These are phyloP conservation scores for Podaxis rugospora DNA, from an alignment of 768 basidiomycete genomes.

Conservation along the genomic window DNA sequence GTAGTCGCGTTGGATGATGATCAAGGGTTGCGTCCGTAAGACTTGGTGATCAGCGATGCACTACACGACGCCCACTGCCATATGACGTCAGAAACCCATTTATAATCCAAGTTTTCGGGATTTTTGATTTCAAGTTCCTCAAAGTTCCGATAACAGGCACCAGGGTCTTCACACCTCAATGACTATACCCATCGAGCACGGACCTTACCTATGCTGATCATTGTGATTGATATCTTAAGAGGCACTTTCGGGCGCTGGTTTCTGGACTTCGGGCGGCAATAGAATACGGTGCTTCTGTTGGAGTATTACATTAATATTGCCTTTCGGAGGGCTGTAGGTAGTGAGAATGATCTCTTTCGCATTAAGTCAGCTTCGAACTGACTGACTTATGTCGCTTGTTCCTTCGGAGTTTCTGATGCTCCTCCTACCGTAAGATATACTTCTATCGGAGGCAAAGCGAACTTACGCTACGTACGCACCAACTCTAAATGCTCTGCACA, in stretches of 20 bases:
- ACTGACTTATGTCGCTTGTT: background rate
- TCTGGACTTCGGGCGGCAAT: background rate
- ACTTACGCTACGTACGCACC: no score
- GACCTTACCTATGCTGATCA: background rate
- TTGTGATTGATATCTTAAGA: background rate
- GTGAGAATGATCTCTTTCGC: background rate
- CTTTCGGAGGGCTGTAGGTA: background rate
- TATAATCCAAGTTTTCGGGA: background rate
- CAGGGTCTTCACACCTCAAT: background rate
- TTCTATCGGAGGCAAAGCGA: no score
- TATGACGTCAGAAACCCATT: background rate
- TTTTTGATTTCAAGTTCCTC: background rate
- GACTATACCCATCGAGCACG: background rate
- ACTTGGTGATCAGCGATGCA: background rate
- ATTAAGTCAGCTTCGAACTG: background rate
- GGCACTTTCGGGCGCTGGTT: background rate
- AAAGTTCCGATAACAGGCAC: background rate
- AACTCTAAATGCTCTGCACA: no score
- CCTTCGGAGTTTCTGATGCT: background rate
- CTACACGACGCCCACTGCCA: background rate
- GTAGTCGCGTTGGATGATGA: slow-evolving; percentile 9
- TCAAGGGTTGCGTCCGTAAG: slow-evolving; percentile 3
- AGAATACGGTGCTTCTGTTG: background rate
- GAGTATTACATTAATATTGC: background rate
- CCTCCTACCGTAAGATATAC: background rate